Evolutionary conservation across 2,329 filamentous ascomycete genomes (phyloP), one percentile per base, ranked within the genome.

Genomic region (Sphaceloma murrayae): DNA sequence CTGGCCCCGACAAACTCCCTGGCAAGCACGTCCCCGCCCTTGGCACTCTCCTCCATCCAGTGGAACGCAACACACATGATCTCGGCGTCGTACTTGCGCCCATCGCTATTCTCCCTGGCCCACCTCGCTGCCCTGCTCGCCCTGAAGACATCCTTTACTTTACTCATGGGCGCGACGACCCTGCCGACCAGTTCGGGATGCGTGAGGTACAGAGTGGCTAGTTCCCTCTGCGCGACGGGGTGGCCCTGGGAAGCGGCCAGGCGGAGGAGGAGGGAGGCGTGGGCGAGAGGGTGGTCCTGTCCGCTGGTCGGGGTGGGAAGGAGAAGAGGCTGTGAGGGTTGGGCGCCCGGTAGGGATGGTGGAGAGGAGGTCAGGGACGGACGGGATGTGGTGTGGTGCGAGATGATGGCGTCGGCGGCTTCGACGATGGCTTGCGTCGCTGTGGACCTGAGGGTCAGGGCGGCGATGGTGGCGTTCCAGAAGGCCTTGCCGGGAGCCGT

Each of bases 61-160:
- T 96, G 89, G 63, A 93, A 80, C 7, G 89, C 89, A 46, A 94
- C 77, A 56, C 88, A 95, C 84, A 96, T 91, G 31, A 87, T 78
- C 44, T 82, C 82, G 2, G 85, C 85, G 60, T 95, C 86, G 48
- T 80, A 87, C 52, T 85, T 72, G 44, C 69, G 63, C 11, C 73
- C 69, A 54, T 82, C 76, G 43, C 74, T 68, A 30, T 74, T 74
- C 51, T 69, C 70, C 50, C 69, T 66, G 58, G 75, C 67, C 46
- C 64, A 61, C 47, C 82, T 84, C 73, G 93, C 85, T 54, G 91
- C 78, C 46, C 86, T 77, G 21, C 45, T 40, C 4, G 38, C 82
- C 64, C 89, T 91, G 68, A 96, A 96, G 0, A 93, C 87, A 56
- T 95, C 87, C 17, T 81, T 74, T 0, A 87, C 84, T 57, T 83